Conservation (phyloP, 2,329 filamentous ascomycete species). For the Diaporthe sp. region DNA sequence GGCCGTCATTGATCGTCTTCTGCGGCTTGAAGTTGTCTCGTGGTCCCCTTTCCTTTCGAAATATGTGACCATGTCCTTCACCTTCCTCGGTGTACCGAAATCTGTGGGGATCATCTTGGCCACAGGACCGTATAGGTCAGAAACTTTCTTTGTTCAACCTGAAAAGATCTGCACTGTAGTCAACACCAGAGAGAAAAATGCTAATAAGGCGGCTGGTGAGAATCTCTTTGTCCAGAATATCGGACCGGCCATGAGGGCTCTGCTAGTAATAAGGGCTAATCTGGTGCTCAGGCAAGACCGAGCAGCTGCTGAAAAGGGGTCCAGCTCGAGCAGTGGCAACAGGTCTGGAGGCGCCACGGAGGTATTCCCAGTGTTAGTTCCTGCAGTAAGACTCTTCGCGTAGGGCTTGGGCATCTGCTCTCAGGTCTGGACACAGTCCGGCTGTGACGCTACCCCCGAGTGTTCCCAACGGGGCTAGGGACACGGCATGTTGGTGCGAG, state of each 20-base stretch:
- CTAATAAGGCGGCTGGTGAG: background rate
- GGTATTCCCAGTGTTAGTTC: background rate
- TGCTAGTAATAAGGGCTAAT: constrained; percentile 5
- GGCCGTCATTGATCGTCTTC: background rate
- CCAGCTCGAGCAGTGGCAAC: background rate
- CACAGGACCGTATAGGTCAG: background rate
- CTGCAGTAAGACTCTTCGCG: background rate
- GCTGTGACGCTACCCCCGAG: background rate
- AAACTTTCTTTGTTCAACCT: background rate
- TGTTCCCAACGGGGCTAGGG: background rate
- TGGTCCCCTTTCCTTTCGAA: background rate
- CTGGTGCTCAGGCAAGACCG: background rate
- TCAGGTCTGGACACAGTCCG: background rate
- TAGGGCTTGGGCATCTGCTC: background rate
- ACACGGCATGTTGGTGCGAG: background rate
- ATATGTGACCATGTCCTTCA: constrained; percentile 19
- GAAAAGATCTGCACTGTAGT: background rate
- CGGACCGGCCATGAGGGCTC: background rate
- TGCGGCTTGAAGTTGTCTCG: background rate
- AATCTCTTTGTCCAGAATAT: background rate
- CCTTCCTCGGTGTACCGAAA: background rate
- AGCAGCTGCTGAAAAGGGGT: constrained; percentile 3
- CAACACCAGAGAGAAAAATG: background rate
- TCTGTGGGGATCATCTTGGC: background rate
- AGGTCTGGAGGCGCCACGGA: background rate